A percentile compares a stretch with the other conserved stretches of the same genome.
Evolutionary conservation across 495 filamentous ascomycete genomes (phyloP).

Genomic region (Xylaria grammica): DNA sequence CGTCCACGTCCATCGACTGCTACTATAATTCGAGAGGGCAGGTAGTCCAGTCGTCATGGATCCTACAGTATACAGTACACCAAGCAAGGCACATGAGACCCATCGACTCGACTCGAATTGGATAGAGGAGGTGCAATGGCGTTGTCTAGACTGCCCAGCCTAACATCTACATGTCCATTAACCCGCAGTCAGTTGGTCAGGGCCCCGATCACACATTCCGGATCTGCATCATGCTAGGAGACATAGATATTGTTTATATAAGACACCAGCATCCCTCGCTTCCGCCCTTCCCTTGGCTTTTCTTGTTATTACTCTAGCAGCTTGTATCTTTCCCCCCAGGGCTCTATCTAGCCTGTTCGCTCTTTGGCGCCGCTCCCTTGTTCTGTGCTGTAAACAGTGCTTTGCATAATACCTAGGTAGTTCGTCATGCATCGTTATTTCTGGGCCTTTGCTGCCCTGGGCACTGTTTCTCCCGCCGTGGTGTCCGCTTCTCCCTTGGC

Average conservation of each 20-base stretch:
- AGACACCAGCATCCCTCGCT: constrained; percentile 29
- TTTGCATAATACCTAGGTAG: constrained; percentile 5
- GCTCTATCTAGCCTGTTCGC: constrained; percentile 5
- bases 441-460: constrained; percentile 21
- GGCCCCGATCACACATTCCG: constrained; percentile 12
- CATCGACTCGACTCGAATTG: background rate
- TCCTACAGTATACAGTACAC: background rate
- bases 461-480: constrained; percentile 16
- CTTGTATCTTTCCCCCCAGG: constrained; percentile 8
- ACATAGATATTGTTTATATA: constrained; percentile 27
- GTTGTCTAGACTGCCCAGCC: background rate
- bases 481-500: constrained; percentile 27
- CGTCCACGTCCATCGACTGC: too few species aligned
- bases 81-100: background rate
- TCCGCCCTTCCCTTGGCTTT: background rate
- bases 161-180: background rate
- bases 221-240: constrained; percentile 9
- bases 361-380: constrained; percentile 9
- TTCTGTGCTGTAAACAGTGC: background rate
- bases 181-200: constrained; percentile 7
- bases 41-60: too few species aligned
- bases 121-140: constrained; percentile 20
- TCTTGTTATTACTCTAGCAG: constrained; percentile 17
- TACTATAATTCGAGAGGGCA: too few species aligned
- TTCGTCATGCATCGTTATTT: constrained; percentile 18